Evolutionary conservation across 1,139 yeast genomes (phyloP), one percentile per base, ranked within the genome.

Genomic region (Suhomyces wounanorum): DNA sequence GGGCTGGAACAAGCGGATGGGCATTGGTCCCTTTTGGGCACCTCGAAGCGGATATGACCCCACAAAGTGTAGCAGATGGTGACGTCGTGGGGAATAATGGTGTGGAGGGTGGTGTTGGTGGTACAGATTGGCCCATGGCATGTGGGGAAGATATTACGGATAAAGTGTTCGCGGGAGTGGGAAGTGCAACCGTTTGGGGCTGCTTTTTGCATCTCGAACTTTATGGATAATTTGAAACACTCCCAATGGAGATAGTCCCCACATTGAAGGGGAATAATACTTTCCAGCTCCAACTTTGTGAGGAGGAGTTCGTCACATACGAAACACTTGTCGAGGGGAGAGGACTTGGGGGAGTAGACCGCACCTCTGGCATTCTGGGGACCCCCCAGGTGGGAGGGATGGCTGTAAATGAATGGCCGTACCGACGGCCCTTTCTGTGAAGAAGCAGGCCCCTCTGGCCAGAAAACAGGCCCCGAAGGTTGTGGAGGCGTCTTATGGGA

Each of bases 181-280:
- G 16, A 8, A 13, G 42, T 14, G 9, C 26, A 13, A 11, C 35
- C 35, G 21, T 11, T 8, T 8, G 17, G 39, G 25, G 46, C 21
- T 26, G 39, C 16, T 26, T 39, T 43, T 26, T 39, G 36, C 43
- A 57, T 46, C 46, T 58, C 58, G 31, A 49, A 59, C 31, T 58
- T 59, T 40, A 65, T 59, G 3, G 60, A 53, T 8, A 67, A 49
- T 8, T 53, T 58, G 45, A 73, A 67, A 53, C 80, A 75, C 51
- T 73, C 73, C 40, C 70, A 70, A 53, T 75, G 80, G 26, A 72
- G 60, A 45, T 59, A 65, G 51, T 74, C 78, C 3, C 77, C 77
- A 59, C 80, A 75, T 23, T 56, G 55, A 40, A 75, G 64, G 39
- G 66, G 66, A 14, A 75, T 57, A 13, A 74, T 55, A 38, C 59